A percentile compares a stretch with the other conserved stretches of the same genome.
These are phyloP conservation scores for Ceratonia siliqua DNA, from an alignment of 306 rosid species.

Conservation along the genomic window DNA sequence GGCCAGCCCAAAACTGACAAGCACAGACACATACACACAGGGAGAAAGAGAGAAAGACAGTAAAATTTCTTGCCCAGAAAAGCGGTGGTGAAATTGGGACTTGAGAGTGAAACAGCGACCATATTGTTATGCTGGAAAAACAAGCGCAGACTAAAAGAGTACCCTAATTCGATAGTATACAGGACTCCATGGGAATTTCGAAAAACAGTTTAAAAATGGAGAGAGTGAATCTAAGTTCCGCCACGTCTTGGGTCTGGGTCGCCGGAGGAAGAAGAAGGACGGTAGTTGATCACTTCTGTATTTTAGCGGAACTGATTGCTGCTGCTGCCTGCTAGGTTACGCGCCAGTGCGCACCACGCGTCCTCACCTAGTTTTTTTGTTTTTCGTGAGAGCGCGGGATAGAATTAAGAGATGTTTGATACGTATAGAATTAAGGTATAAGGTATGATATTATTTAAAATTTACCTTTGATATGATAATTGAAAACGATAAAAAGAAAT, in stretches of 20 bases:
- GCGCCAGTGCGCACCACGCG: slow-evolving; percentile 13
- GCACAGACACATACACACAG: background rate
- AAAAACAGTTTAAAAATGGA: background rate
- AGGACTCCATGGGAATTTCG: slow-evolving; percentile 28
- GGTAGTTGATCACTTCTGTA: slow-evolving; percentile 23
- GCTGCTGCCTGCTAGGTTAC: slow-evolving; percentile 13
- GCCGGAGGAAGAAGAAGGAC: background rate
- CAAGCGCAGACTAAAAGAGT: background rate
- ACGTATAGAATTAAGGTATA: too few species aligned
- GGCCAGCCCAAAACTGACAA: background rate
- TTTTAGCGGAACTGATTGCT: background rate
- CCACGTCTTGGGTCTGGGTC: background rate
- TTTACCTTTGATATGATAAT: too few species aligned
- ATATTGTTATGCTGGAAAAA: slow-evolving; percentile 35
- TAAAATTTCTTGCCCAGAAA: slow-evolving; percentile 63
- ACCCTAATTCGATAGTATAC: slow-evolving; percentile 43
- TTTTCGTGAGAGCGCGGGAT: too few species aligned
- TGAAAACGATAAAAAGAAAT: too few species aligned
- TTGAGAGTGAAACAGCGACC: slow-evolving; percentile 58
- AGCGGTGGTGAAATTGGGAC: slow-evolving; percentile 51
- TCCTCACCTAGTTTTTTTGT: too few species aligned
- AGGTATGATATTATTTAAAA: too few species aligned
- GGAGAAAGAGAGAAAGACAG: slow-evolving; percentile 16
- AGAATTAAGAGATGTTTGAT: too few species aligned
- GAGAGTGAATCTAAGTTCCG: background rate